These are phyloP conservation scores for Podila verticillata DNA, from an alignment of 192 early-diverging fungal species.

Conservation along the genomic window DNA sequence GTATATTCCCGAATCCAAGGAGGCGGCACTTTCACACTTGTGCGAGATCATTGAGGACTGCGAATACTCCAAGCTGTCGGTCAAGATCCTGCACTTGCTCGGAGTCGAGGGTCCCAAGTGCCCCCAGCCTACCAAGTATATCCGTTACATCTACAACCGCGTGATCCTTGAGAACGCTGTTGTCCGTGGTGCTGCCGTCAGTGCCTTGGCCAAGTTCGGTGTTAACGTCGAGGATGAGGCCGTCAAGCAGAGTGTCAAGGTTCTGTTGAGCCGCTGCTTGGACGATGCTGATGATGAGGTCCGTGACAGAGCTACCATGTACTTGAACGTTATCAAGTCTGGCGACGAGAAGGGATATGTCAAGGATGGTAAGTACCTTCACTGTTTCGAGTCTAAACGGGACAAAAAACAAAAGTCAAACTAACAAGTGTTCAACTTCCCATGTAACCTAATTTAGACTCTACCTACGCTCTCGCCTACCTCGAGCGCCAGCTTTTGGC, in stretches of 20 bases:
- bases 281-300: slow-evolving; percentile 99
- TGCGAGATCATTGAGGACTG: slow-evolving; percentile 99
- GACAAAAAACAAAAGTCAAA: background rate
- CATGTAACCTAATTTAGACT: slow-evolving; percentile 62
- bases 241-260: slow-evolving; percentile 79
- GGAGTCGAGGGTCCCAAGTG: slow-evolving; percentile 95
- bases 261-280: slow-evolving; percentile 91
- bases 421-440: background rate
- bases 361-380: slow-evolving; percentile 75
- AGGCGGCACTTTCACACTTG: slow-evolving; percentile 92
- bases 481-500: slow-evolving; percentile 89
- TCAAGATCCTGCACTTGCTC: slow-evolving; percentile 93
- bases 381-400: background rate
- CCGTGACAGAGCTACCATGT: slow-evolving; percentile 93
- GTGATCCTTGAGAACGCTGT: slow-evolving; percentile 97
- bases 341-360: slow-evolving; percentile 75
- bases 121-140: slow-evolving; percentile 91
- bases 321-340: slow-evolving; percentile 76
- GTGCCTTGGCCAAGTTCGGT: slow-evolving; percentile 93
- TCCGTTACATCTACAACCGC: slow-evolving; percentile 99
- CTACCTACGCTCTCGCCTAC: slow-evolving; percentile 84
- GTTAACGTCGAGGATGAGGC: slow-evolving; percentile 76
- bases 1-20: slow-evolving; percentile 93
- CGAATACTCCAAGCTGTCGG: slow-evolving; percentile 98
- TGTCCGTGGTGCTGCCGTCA: slow-evolving; percentile 96